Conservation (phyloP, 2,329 filamentous ascomycete species). For the Paecilomyces sp. region DNA sequence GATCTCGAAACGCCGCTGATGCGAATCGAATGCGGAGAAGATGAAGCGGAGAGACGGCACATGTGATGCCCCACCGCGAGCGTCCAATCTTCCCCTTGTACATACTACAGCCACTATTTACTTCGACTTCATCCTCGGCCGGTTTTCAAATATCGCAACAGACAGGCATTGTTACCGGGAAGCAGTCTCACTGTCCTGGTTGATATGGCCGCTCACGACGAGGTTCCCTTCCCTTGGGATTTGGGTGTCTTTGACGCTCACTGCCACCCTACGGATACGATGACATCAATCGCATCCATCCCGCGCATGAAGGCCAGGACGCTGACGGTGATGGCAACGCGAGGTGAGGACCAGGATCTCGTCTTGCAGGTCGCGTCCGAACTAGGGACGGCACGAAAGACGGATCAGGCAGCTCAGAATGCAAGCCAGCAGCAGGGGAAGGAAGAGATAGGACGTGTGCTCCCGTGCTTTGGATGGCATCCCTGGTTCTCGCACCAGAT, state of each 20-base stretch:
- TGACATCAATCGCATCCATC: constrained; percentile 49
- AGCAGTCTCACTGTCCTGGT: not conserved
- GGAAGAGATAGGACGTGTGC: constrained; percentile 35
- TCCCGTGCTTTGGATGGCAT: constrained; percentile 62
- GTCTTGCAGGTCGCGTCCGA: constrained; percentile 42
- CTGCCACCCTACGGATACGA: constrained; percentile 60
- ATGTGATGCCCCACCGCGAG: constrained; percentile 1
- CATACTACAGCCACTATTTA: not conserved
- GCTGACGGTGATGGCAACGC: constrained; percentile 57
- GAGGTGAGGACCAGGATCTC: constrained; percentile 54
- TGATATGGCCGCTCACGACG: not conserved
- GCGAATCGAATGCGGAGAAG: constrained; percentile 13
- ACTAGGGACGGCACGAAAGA: not conserved
- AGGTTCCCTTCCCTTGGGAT: constrained; percentile 50
- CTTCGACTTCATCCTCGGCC: not conserved
- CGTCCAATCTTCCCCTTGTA: not conserved
- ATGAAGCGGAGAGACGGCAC: constrained; percentile 12
- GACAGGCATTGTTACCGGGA: not conserved
- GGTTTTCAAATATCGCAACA: not conserved
- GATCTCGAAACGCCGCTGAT: not conserved
- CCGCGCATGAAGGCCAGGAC: constrained; percentile 50
- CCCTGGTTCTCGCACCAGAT: constrained; percentile 62
- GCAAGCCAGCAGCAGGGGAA: not conserved
- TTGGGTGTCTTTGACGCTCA: constrained; percentile 58
- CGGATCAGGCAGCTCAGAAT: constrained; percentile 11